Percentiles rank a stretch among this genome's conserved stretches.
These are phyloP conservation scores for Phascolomyces articulosus DNA, from an alignment of 371 early-diverging fungal species.

Conservation along the genomic window DNA sequence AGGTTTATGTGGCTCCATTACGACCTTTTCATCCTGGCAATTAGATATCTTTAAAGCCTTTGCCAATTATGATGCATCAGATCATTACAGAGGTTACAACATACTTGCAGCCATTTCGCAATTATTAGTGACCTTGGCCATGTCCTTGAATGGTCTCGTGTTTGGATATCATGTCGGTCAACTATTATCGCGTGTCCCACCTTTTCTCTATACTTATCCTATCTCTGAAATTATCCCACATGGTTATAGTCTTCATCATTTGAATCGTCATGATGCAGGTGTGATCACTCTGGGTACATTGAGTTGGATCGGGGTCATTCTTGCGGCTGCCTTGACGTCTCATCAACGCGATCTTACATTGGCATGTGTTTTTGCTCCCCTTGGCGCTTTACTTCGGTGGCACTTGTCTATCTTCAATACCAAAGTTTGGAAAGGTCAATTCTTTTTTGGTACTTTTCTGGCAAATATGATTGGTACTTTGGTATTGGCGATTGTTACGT, in stretches of 20 bases:
- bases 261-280: background rate
- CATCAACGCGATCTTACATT: slow-evolving; percentile 41
- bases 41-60: slow-evolving; percentile 60
- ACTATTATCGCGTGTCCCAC: background rate
- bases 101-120: slow-evolving; percentile 45
- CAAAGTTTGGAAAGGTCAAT: background rate
- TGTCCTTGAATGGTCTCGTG: slow-evolving; percentile 44
- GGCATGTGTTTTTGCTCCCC: slow-evolving; percentile 60
- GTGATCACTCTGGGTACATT: slow-evolving; percentile 23
- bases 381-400: slow-evolving; percentile 74
- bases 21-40: slow-evolving; percentile 87
- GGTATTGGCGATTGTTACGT: slow-evolving; percentile 55
- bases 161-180: slow-evolving; percentile 53
- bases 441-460: slow-evolving; percentile 60
- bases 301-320: slow-evolving; percentile 49
- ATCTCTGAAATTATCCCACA: slow-evolving; percentile 21
- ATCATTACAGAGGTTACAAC: slow-evolving; percentile 41
- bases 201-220: background rate
- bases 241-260: slow-evolving; percentile 19
- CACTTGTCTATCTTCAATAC: slow-evolving; percentile 59
- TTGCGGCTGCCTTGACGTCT: slow-evolving; percentile 34
- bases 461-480: slow-evolving; percentile 68
- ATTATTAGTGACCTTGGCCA: slow-evolving; percentile 49
- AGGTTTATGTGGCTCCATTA: slow-evolving; percentile 87
- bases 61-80: slow-evolving; percentile 38